phyloP scores from a whole-genome alignment of 2,329 filamentous ascomycete species.

The Diatrype stigma region DNA sequence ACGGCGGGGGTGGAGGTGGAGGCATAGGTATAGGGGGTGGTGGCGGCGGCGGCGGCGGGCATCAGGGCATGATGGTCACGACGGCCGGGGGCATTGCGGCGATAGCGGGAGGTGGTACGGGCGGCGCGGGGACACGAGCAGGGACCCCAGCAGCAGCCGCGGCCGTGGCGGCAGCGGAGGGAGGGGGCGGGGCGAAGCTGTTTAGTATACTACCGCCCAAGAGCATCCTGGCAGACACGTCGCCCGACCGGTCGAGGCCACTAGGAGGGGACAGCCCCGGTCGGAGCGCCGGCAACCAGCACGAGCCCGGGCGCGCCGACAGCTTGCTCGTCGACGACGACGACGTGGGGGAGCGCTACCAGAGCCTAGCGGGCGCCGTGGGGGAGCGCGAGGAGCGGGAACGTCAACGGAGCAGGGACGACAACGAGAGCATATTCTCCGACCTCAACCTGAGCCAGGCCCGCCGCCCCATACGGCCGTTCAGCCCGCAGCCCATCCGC shows the following conservation, averaged over 20 bases:
- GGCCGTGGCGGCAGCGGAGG: slow-evolving; percentile 27
- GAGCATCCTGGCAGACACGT: slow-evolving; percentile 55
- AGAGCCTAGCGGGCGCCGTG: slow-evolving; percentile 51
- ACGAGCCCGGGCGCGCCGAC: slow-evolving; percentile 38
- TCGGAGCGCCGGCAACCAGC: slow-evolving; percentile 6
- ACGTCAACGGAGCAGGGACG: slow-evolving; percentile 27
- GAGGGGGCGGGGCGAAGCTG: slow-evolving; percentile 42
- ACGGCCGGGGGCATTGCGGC: too few species aligned
- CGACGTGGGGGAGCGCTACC: slow-evolving; percentile 47
- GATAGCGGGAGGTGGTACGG: too few species aligned
- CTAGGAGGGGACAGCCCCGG: slow-evolving; percentile 14
- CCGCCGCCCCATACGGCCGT: slow-evolving; percentile 41
- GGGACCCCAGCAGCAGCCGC: slow-evolving; percentile 15
- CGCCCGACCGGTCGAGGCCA: slow-evolving; percentile 29
- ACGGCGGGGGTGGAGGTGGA: too few species aligned
- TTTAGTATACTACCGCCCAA: slow-evolving; percentile 63
- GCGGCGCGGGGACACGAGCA: background rate
- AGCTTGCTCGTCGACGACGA: slow-evolving; percentile 49
- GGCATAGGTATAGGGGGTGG: too few species aligned
- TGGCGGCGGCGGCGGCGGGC: too few species aligned
- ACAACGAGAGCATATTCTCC: slow-evolving; percentile 50
- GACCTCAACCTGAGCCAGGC: slow-evolving; percentile 51
- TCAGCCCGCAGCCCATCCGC: slow-evolving; percentile 52
- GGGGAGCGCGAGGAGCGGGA: slow-evolving; percentile 21
- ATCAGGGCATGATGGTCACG: too few species aligned